Base-by-base conservation (phyloP, 441 rosid species). In the Dalechampia spathulata region DNA sequence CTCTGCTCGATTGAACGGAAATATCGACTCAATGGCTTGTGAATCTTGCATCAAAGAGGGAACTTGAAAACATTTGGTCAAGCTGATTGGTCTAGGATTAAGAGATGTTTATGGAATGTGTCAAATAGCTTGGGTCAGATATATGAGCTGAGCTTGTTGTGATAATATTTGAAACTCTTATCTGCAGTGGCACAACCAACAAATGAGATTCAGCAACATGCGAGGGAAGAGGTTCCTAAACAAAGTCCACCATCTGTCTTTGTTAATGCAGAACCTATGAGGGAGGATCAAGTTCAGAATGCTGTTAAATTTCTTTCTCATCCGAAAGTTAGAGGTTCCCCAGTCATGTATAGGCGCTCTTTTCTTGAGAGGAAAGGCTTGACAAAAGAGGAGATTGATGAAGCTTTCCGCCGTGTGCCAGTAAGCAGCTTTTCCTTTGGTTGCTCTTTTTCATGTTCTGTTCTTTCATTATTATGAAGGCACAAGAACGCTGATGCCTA, bases 321-420 rank as follows among this genome's bases (percentile, higher is more conserved):
- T 47, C 99, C 99, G 7, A 83, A 79, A 60, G 99, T 92, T 45
- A 79, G 67, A 67, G 96, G 96, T 27, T 89, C 99, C 15, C 97
- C 97, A 5, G 86, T 89, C 26, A 78, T 89, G 12, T 80, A 92
- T 58, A 69, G 97, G 60, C 76, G 97, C 40, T 89, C 97, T 5
- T 89, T 92, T 72, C 97, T 92, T 8, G 99, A 92, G 76, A 85
- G 72, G 81, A 92, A 92, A 65, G 99, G 97, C 43, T 89, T 92
- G 26, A 88, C 96, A 7, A 92, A 79, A 72, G 96, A 92, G 79
- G 99, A 92, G 75, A 89, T 92, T 5, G 96, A 92, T 39, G 99
- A 89, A 80, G 99, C 99, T 7, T 93, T 93, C 61, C 84, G 62
- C 32, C 87, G 95, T 50, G 97, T 92, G 9, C 97, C 97, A 21